phyloP scores from a whole-genome alignment of 768 basidiomycete species.

The Rhizopogon rudus region DNA sequence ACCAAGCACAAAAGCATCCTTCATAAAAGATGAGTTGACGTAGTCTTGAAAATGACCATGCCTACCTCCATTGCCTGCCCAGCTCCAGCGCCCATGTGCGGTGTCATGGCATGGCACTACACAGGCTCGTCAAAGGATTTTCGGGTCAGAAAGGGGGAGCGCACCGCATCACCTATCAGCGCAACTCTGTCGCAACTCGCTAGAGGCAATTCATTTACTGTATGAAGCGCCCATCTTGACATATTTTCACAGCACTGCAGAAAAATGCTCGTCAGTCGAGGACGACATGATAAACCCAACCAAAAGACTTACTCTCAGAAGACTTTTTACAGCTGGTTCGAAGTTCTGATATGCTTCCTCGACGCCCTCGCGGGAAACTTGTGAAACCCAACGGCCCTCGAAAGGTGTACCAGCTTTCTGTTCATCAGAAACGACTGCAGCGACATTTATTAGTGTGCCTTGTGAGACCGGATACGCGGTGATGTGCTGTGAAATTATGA shows the following conservation, averaged over 20 bases:
- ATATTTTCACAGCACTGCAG: conserved; percentile 27
- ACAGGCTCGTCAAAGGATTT: not conserved
- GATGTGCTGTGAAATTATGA: conserved; percentile 25
- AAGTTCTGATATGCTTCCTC: conserved; percentile 21
- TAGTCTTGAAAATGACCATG: not conserved
- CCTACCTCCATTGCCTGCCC: conserved; percentile 10
- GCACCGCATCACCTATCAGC: conserved; percentile 42
- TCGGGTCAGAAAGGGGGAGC: not conserved
- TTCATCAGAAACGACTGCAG: conserved; percentile 23
- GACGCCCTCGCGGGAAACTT: conserved; percentile 23
- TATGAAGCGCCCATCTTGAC: conserved; percentile 37
- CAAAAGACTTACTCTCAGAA: conserved; percentile 17
- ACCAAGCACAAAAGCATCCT: conserved; percentile 20
- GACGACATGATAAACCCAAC: no score
- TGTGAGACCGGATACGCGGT: conserved; percentile 33
- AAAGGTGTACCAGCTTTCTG: conserved; percentile 22
- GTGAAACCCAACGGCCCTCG: conserved; percentile 20
- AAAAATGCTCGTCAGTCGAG: not conserved
- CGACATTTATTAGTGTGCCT: conserved; percentile 30
- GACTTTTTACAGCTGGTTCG: conserved; percentile 27
- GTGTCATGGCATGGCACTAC: conserved; percentile 9
- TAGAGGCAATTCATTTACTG: conserved; percentile 30
- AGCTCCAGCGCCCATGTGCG: conserved; percentile 9
- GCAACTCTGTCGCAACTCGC: conserved; percentile 34
- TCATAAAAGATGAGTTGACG: not conserved